Conservation (phyloP, 73 alveolate genomes). For the Paramecium biaurelia region DNA sequence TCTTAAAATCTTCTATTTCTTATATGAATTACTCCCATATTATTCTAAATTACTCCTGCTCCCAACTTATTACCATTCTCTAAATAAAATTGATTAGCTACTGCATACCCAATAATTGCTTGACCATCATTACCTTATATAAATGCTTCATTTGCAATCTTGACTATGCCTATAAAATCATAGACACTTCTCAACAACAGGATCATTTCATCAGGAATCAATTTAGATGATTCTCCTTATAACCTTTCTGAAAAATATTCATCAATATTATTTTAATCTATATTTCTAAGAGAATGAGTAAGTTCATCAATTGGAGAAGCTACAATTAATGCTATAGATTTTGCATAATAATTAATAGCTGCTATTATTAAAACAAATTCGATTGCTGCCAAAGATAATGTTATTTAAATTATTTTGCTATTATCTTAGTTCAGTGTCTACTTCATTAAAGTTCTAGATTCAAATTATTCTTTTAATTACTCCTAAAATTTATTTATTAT, state of each 20-base stretch:
- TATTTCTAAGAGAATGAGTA: neutral
- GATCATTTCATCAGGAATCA: constrained; percentile 12
- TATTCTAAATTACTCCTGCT: constrained; percentile 19
- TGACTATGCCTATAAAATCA: constrained; percentile 37
- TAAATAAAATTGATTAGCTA: constrained; percentile 19
- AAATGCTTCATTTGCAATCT: constrained; percentile 34
- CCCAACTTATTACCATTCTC: neutral
- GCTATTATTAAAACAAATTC: neutral
- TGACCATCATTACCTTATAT: constrained; percentile 30
- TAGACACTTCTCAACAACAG: constrained; percentile 20
- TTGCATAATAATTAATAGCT: neutral
- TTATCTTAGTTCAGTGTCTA: neutral
- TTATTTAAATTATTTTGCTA: constrained; percentile 10
- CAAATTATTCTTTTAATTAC: neutral
- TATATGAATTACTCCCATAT: constrained; percentile 32
- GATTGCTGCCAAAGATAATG: neutral
- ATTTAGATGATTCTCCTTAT: neutral
- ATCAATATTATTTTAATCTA: constrained; percentile 9
- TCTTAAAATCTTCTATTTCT: constrained; percentile 21
- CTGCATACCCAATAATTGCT: constrained; percentile 34
- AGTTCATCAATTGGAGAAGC: constrained; percentile 24
- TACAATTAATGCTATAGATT: neutral
- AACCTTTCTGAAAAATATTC: constrained; percentile 20
- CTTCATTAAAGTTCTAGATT: neutral
- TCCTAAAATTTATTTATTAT: too few species aligned